phyloP scores from a whole-genome alignment of 2,329 filamentous ascomycete species.

The Raffaelea ambrosiae region DNA sequence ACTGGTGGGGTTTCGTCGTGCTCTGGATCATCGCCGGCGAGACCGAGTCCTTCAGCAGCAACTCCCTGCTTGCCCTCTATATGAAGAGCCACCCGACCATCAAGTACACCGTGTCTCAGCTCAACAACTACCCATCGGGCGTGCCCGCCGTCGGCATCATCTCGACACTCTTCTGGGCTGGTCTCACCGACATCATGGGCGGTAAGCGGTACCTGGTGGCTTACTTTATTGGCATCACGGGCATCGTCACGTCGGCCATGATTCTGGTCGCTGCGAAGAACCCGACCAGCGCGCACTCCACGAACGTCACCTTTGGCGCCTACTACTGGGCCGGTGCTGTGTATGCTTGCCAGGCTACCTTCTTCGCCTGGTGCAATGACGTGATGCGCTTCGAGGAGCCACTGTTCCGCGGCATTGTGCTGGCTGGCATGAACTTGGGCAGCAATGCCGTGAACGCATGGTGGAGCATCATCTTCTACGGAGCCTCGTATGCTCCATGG shows the following conservation, averaged over 20 bases:
- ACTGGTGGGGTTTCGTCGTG: conserved; percentile 58
- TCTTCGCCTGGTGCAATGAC: conserved; percentile 71
- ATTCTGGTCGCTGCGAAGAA: conserved; percentile 44
- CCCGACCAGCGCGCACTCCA: conserved; percentile 30
- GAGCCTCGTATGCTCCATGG: conserved; percentile 56
- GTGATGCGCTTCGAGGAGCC: conserved; percentile 56
- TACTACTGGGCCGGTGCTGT: conserved; percentile 65
- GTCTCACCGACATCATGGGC: conserved; percentile 55
- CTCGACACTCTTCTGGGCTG: conserved; percentile 61
- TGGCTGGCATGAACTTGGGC: conserved; percentile 64
- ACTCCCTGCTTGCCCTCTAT: conserved; percentile 46
- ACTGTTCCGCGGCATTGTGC: conserved; percentile 55
- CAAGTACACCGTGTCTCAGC: conserved; percentile 36
- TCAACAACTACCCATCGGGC: conserved; percentile 50
- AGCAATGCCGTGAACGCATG: conserved; percentile 63
- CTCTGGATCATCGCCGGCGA: conserved; percentile 65
- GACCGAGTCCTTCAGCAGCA: conserved; percentile 61
- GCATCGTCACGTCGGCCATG: conserved; percentile 53
- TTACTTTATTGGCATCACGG: conserved; percentile 59
- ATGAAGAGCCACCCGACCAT: conserved; percentile 37
- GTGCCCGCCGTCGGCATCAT: conserved; percentile 48
- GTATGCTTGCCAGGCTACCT: conserved; percentile 65
- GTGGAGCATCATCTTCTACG: conserved; percentile 67
- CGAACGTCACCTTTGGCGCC: conserved; percentile 49
- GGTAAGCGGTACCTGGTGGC: conserved; percentile 58